Evolutionary conservation across 2,329 filamentous ascomycete genomes (phyloP).

Genomic region (Aspergillus neotritici): DNA sequence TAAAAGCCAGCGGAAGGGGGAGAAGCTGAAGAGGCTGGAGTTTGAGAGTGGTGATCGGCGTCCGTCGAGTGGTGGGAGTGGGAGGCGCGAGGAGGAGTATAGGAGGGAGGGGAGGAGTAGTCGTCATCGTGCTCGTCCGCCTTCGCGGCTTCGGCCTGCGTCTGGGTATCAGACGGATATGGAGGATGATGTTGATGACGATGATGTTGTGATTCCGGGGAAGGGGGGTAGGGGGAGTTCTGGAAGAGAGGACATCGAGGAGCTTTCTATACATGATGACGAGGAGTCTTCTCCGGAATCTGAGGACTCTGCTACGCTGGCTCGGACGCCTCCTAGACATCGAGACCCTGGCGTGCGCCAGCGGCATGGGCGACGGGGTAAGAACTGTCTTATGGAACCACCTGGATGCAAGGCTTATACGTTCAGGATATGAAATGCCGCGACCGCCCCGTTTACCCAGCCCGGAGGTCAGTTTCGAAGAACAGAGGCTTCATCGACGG

Average conservation of each 20-base stretch:
- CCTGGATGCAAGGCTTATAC: not conserved
- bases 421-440: slow-evolving; percentile 21
- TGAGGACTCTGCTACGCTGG: slow-evolving; percentile 56
- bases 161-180: slow-evolving; percentile 11
- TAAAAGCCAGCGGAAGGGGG: slow-evolving; percentile 6
- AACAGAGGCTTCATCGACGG: slow-evolving; percentile 53
- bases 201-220: slow-evolving; percentile 26
- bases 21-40: slow-evolving; percentile 1
- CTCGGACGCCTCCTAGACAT: slow-evolving; percentile 65
- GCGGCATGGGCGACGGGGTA: slow-evolving; percentile 76
- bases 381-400: slow-evolving; percentile 9
- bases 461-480: slow-evolving; percentile 41
- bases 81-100: slow-evolving; percentile 4
- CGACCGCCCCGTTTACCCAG: slow-evolving; percentile 25
- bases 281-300: slow-evolving; percentile 40
- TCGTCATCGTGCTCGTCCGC: slow-evolving; percentile 2
- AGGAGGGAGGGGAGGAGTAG: slow-evolving; percentile 6
- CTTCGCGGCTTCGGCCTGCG: slow-evolving; percentile 8
- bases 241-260: slow-evolving; percentile 24
- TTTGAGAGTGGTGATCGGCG: slow-evolving; percentile 6
- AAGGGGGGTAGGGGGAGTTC: slow-evolving; percentile 20
- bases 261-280: slow-evolving; percentile 17
- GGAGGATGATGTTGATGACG: slow-evolving; percentile 21
- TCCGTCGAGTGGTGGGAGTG: not conserved
- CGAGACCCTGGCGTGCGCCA: slow-evolving; percentile 88